Evolutionary conservation across 1,284 basidiomycete species (phyloP).

Genomic region (Puccinia brachypodii): DNA sequence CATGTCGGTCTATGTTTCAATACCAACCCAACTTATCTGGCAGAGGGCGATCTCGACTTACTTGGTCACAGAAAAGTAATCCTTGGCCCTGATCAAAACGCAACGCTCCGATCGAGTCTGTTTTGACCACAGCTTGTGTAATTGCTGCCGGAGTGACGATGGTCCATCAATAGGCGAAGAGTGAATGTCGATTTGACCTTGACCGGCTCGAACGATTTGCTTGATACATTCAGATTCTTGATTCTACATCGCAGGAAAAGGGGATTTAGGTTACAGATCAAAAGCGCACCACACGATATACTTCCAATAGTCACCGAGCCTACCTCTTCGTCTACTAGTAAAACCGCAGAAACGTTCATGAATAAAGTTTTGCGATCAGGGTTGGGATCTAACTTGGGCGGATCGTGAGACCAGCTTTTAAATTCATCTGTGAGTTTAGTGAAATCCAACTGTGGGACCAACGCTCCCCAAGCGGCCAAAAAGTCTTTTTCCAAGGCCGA

Average conservation of each 20-base stretch:
- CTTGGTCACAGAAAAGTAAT: background rate
- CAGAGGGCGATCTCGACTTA: background rate
- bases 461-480: constrained; percentile 1
- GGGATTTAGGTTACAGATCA: background rate
- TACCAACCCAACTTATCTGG: background rate
- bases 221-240: background rate
- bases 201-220: constrained; percentile 12
- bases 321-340: constrained; percentile 13
- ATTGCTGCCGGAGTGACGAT: background rate
- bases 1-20: background rate
- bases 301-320: background rate
- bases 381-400: constrained; percentile 16
- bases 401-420: constrained; percentile 7
- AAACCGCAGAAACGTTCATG: background rate
- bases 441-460: background rate
- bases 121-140: constrained; percentile 5
- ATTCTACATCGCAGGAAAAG: constrained; percentile 5
- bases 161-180: background rate
- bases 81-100: background rate
- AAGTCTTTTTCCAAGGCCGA: constrained; percentile 26
- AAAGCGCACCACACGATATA: background rate
- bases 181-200: background rate
- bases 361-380: constrained; percentile 4
- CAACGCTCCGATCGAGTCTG: background rate
- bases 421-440: background rate